Conservation (phyloP, 768 basidiomycete genomes). For the Pulveroboletus sp. region DNA sequence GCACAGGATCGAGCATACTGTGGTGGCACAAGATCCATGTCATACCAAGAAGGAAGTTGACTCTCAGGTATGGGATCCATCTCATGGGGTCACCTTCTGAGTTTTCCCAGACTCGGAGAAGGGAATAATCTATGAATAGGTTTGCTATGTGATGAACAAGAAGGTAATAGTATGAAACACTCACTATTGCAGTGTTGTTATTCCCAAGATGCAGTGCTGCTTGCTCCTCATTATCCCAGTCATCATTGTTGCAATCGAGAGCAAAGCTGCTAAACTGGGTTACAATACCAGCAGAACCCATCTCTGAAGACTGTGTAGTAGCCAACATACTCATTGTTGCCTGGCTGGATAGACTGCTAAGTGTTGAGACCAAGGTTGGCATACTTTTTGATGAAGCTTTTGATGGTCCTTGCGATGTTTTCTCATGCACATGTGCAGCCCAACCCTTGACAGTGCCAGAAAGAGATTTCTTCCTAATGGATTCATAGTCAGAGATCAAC, state of each 20-base stretch:
- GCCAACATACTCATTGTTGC: not conserved
- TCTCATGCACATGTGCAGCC: not conserved
- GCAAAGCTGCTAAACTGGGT: not conserved
- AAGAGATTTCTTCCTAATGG: not conserved
- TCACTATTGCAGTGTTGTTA: not conserved
- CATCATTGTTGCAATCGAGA: not conserved
- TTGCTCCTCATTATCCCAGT: too few relatives aligned
- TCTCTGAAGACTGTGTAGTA: not conserved
- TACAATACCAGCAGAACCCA: not conserved
- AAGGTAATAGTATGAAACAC: not conserved
- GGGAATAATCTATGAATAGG: too few relatives aligned
- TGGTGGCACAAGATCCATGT: too few relatives aligned
- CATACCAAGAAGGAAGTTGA: not conserved
- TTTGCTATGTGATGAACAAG: too few relatives aligned
- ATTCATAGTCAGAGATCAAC: conserved; percentile 2
- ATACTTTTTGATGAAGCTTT: too few relatives aligned
- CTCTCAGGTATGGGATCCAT: too few relatives aligned
- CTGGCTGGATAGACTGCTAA: not conserved
- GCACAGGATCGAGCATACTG: too few relatives aligned
- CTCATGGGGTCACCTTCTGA: too few relatives aligned
- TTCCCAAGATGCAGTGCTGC: too few relatives aligned
- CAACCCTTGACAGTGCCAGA: not conserved
- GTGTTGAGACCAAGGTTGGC: too few relatives aligned
- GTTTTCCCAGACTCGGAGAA: too few relatives aligned
- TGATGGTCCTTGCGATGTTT: too few relatives aligned